Base-by-base conservation (phyloP, 192 early-diverging fungal genomes). In the Rhizophagus clarus region DNA sequence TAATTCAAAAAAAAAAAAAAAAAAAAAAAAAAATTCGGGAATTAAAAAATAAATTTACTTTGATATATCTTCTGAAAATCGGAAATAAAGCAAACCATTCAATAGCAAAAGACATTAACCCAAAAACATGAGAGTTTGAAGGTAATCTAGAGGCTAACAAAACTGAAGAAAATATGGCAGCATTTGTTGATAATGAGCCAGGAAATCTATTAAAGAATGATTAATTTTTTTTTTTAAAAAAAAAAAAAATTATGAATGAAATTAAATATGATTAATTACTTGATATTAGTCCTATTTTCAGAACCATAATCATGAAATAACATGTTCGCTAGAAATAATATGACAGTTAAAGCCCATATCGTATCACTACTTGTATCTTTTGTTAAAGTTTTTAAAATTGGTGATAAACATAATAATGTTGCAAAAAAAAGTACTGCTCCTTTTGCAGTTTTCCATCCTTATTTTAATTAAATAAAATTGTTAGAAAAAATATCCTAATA, bases 71-170 rank as follows among this genome's bases (percentile, higher is more conserved):
- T 22, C 96, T 89, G 71, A 97, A 92, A 51, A 97, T 95, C 0
- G 98, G 98, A 80, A 98, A 96, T n/a, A 99, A 82, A 2, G 93
- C 96, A 87, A 99, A 99, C 90, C 95, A 94, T 76, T 93, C 88
- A 14, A 99, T 90, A 28, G 96, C 94, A 87, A 95, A 93, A 1
- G 92, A 85, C 86, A 98, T 86, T 70, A 99, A 89, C 1, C 91
- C 92, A 88, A 95, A 97, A 1, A 97, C 97, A 83, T 93, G 89
- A n/a, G 91, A 73, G 79, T 97, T 94, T 74, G 91, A 93, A 71
- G 89, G 42, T 26, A 99, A 87, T 69, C 95, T 88, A 3, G 97
- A 98, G 0, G 96, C 95, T 24, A 99, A 84, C 12, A 99, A 85
- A 1, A 98, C 96, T 17, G 95, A 95, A 0, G 96, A 97, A 83